A percentile compares a stretch with the other conserved stretches of the same genome.
phyloP scores from a whole-genome alignment of 2,329 filamentous ascomycete genomes.

The Immersiporthe knoxdaviesiana region DNA sequence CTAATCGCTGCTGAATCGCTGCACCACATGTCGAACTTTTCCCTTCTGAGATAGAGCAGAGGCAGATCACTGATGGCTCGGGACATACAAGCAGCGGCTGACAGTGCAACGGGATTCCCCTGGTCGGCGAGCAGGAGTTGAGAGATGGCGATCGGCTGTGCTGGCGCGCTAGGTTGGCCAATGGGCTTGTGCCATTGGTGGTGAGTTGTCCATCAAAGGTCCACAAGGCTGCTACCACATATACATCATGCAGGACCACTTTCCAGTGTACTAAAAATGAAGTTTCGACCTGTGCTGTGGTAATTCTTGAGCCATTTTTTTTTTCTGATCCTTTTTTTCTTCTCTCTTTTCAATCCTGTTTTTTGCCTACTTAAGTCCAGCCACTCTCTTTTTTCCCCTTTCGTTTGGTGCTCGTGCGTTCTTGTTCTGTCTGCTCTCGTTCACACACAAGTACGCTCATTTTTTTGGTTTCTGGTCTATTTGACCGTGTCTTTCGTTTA shows the following conservation, averaged over 20 bases:
- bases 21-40: not conserved
- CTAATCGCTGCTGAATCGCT: not conserved
- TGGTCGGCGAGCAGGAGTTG: not conserved
- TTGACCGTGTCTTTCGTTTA: not conserved
- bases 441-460: not conserved
- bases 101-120: not conserved
- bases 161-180: conserved; percentile 4
- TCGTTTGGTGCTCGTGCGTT: too few species aligned
- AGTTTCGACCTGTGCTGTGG: not conserved
- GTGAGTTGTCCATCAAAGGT: not conserved
- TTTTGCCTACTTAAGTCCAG: not conserved
- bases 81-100: conserved; percentile 9
- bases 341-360: too few species aligned
- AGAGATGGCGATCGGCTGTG: not conserved
- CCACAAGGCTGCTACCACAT: not conserved
- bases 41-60: not conserved
- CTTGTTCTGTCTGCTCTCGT: not conserved
- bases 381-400: not conserved
- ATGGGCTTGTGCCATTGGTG: not conserved
- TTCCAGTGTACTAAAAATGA: not conserved
- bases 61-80: not conserved
- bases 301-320: not conserved
- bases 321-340: too few species aligned
- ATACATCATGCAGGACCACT: conserved; percentile 2
- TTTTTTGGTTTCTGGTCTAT: not conserved